Evolutionary conservation across 2,329 filamentous ascomycete species (phyloP), one percentile per base, ranked within the genome.

Genomic region (Exserohilum turcica): DNA sequence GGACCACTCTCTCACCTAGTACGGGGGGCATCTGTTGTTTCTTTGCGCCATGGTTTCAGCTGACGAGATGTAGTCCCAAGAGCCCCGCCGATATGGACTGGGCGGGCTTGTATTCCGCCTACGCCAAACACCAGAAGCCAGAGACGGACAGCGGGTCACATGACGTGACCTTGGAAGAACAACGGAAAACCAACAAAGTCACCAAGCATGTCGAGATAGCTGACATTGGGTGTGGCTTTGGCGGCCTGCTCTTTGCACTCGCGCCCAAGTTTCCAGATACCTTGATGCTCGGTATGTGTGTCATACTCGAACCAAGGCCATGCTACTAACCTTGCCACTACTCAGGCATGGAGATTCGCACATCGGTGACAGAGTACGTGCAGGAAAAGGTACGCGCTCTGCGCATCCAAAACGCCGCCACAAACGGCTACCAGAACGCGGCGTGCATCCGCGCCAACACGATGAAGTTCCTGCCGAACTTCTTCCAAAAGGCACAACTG

Each of bases 401-500:
- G 15, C 86, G 94, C 3, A 78, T 80, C 10, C 87, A 92, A 68
- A 82, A 84, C 59, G 68, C 77, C 5, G 77, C 79, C 5, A 71
- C 73, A 24, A 55, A 74, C 15, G 75, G 79, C 40, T 97, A 91
- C 74, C 88, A 95, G 70, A 99, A 99, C 74, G 88, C 93, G 48
- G 87, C 89, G 29, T 95, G 91, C 71, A 80, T 99, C 42, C 88
- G 94, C 57, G 90, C 91, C 61, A 99, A 99, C 78, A 91, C 91
- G 5, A 99, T 99, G 94, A 99, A 99, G 74, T 99, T 97, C 76
- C 80, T 99, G n/a, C 93, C 95, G 57, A 97, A 99, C 72, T 96
- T 97, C 81, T 97, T 99, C 80, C 79, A 77, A 48, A 89, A 87
- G 67, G 81, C 78, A 12, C 92, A 97, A 72, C 84, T 99, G 12